Evolutionary conservation across 179 eudicot species (phyloP).

Genomic region (Camellia oleifera): DNA sequence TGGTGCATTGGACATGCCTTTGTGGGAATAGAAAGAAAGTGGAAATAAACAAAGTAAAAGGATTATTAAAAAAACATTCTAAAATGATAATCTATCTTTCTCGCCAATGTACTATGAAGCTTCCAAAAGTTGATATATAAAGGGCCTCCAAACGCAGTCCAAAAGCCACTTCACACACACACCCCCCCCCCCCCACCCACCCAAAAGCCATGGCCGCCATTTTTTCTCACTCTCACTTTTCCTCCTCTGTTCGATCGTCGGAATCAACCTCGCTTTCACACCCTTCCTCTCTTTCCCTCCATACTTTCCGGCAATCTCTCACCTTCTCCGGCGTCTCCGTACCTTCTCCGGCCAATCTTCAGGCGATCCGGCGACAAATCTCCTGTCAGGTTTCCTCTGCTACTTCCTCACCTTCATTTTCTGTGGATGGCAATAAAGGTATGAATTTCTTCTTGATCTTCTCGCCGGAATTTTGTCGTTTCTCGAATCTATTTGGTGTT

Average conservation of each 20-base stretch:
- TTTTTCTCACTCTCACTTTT: constrained; percentile 26
- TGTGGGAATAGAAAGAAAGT: no score
- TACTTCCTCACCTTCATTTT: constrained; percentile 37
- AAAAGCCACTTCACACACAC: constrained; percentile 2
- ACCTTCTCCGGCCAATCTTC: constrained; percentile 17
- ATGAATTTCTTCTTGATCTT: neutral
- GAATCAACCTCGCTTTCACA: constrained; percentile 37
- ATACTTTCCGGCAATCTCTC: constrained; percentile 12
- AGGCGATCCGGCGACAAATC: constrained; percentile 32
- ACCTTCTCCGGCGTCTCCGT: constrained; percentile 29
- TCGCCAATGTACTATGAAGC: no score
- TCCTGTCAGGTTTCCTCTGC: constrained; percentile 49
- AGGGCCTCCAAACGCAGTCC: neutral
- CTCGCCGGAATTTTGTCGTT: neutral
- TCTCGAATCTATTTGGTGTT: neutral
- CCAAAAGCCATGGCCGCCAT: constrained; percentile 36
- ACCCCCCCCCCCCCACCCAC: neutral
- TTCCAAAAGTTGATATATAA: no score
- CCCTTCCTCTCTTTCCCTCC: constrained; percentile 32
- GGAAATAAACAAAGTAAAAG: no score
- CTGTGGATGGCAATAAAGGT: constrained; percentile 40
- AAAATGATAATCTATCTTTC: no score
- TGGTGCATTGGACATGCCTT: no score
- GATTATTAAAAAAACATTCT: no score
- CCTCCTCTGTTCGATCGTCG: constrained; percentile 32